Evolutionary conservation across 768 basidiomycete genomes (phyloP).

Genomic region (Scleroderma bovista): DNA sequence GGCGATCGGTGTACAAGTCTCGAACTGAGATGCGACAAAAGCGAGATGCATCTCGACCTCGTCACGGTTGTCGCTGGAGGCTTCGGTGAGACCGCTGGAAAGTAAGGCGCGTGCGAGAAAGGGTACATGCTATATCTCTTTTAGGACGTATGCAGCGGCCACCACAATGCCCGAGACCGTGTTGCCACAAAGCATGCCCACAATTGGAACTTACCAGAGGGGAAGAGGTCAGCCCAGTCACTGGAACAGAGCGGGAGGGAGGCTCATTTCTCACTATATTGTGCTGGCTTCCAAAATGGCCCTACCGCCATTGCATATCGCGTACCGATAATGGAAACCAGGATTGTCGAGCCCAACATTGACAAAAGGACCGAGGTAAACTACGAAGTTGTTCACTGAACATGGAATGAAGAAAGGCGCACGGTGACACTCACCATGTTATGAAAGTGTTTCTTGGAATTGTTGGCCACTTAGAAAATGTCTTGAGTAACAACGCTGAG

Average conservation of each 20-base stretch:
- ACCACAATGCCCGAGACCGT: constrained; percentile 76
- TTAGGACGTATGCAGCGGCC: constrained; percentile 60
- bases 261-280: constrained; percentile 55
- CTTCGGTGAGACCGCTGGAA: not conserved
- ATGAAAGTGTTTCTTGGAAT: constrained; percentile 63
- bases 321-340: constrained; percentile 71
- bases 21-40: constrained; percentile 77
- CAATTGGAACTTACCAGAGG: constrained; percentile 56
- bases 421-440: constrained; percentile 54
- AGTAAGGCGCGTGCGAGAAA: not conserved
- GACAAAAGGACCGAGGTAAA: constrained; percentile 61
- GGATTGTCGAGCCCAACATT: constrained; percentile 71
- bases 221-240: too few species aligned
- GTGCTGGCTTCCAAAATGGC: constrained; percentile 81
- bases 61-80: constrained; percentile 68
- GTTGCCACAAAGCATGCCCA: constrained; percentile 83
- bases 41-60: constrained; percentile 84
- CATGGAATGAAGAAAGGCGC: not conserved
- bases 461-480: constrained; percentile 60
- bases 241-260: too few species aligned
- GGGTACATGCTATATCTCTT: constrained; percentile 60
- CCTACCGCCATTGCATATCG: constrained; percentile 69
- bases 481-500: not conserved
- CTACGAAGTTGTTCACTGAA: constrained; percentile 23
- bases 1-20: constrained; percentile 77